Percentiles rank a stretch among this genome's conserved stretches.
Evolutionary conservation across 805 yeast genomes (phyloP).

Genomic region (Pichia sporocuriosa): DNA sequence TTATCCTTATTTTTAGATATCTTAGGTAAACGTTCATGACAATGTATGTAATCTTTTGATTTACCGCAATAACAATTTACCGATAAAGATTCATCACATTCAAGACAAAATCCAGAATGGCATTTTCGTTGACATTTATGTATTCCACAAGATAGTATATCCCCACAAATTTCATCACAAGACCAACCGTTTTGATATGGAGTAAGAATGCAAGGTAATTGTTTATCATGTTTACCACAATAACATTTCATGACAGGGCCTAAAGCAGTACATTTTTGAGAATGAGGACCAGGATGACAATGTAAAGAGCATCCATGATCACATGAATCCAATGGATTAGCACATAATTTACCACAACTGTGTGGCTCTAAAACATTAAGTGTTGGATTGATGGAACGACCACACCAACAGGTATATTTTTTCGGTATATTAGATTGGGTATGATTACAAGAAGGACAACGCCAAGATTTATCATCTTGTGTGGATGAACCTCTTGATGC

Average conservation of each 20-base stretch:
- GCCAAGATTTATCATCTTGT: slow-evolving; percentile 55
- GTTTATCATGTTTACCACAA: slow-evolving; percentile 65
- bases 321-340: slow-evolving; percentile 46
- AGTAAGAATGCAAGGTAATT: slow-evolving; percentile 67
- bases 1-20: slow-evolving; percentile 20
- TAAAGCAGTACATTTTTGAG: slow-evolving; percentile 64
- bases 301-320: slow-evolving; percentile 66
- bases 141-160: slow-evolving; percentile 59
- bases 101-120: slow-evolving; percentile 80
- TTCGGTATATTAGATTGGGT: slow-evolving; percentile 42
- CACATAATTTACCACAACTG: slow-evolving; percentile 84
- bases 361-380: slow-evolving; percentile 61
- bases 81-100: slow-evolving; percentile 45
- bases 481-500: slow-evolving; percentile 69
- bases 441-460: slow-evolving; percentile 78
- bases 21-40: slow-evolving; percentile 38
- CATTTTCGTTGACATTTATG: slow-evolving; percentile 62
- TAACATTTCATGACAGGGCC: slow-evolving; percentile 65
- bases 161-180: slow-evolving; percentile 58
- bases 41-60: slow-evolving; percentile 35
- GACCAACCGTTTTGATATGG: slow-evolving; percentile 63
- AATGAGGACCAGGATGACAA: slow-evolving; percentile 91
- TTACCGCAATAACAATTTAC: slow-evolving; percentile 75
- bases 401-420: slow-evolving; percentile 82
- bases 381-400: slow-evolving; percentile 61